Percentiles rank a stretch among this genome's conserved stretches.
Evolutionary conservation across 2,329 filamentous ascomycete species (phyloP).

Genomic region (Curvularia hawaiiensis): DNA sequence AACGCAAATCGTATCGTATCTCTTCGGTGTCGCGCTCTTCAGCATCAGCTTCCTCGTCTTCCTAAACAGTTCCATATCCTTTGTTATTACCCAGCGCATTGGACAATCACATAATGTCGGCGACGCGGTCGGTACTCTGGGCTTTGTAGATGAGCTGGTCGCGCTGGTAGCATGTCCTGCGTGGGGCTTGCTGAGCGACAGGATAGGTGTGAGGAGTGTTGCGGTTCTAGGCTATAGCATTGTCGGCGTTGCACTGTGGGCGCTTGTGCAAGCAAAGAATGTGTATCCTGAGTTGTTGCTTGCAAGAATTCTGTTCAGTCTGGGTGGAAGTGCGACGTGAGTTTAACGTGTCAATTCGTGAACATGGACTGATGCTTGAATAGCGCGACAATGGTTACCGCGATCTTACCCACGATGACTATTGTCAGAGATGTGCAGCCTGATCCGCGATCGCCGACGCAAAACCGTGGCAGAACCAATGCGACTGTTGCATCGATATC

Average conservation of each 20-base stretch:
- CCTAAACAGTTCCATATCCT: conserved; percentile 82
- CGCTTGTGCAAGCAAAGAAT: conserved; percentile 84
- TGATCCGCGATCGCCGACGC: conserved; percentile 35
- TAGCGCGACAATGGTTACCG: conserved; percentile 91
- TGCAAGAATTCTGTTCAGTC: conserved; percentile 82
- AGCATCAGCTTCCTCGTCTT: conserved; percentile 90
- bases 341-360: conserved; percentile 22
- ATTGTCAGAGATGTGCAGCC: conserved; percentile 31
- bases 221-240: conserved; percentile 78
- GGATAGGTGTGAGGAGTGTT: conserved; percentile 70
- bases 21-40: conserved; percentile 82
- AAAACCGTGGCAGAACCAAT: conserved; percentile 52
- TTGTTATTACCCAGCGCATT: conserved; percentile 83
- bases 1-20: conserved; percentile 69
- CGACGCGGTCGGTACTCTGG: conserved; percentile 81
- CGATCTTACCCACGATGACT: conserved; percentile 78
- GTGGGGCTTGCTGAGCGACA: conserved; percentile 80
- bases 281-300: conserved; percentile 89
- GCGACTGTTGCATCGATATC: conserved; percentile 71
- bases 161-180: conserved; percentile 79
- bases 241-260: conserved; percentile 75
- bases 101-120: conserved; percentile 75
- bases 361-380: conserved; percentile 19
- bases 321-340: conserved; percentile 87
- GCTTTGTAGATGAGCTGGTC: conserved; percentile 83